phyloP scores from a whole-genome alignment of 2,329 filamentous ascomycete genomes.

The Alternaria brassicae region DNA sequence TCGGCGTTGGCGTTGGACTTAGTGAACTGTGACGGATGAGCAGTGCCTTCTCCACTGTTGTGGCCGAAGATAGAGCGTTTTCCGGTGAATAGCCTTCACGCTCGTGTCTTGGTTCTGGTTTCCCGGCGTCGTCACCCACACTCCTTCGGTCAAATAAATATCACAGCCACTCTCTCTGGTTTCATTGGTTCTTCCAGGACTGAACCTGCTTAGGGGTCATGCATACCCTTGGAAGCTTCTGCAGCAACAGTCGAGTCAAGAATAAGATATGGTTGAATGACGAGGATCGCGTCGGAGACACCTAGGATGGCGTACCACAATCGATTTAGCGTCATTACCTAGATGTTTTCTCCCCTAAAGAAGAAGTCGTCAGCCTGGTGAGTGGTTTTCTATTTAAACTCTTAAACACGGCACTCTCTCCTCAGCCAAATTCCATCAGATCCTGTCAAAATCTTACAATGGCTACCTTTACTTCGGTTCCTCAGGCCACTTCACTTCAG shows the following conservation, averaged over 20 bases:
- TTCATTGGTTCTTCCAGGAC: constrained; percentile 4
- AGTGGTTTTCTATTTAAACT: constrained; percentile 10
- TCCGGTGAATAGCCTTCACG: constrained; percentile 9
- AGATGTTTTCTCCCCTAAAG: neutral
- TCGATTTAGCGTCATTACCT: constrained; percentile 5
- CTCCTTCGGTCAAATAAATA: constrained; percentile 10
- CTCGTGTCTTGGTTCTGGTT: constrained; percentile 4
- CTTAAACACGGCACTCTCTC: neutral
- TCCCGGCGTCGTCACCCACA: constrained; percentile 1
- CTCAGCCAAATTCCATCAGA: constrained; percentile 6
- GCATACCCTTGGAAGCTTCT: neutral
- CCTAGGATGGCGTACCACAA: neutral
- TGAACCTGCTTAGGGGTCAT: constrained; percentile 2
- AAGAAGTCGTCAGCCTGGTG: neutral
- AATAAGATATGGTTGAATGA: neutral
- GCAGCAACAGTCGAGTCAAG: neutral
- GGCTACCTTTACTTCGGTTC: constrained; percentile 8
- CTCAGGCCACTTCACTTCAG: neutral
- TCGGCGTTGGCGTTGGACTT: neutral
- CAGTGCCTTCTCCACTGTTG: constrained; percentile 4
- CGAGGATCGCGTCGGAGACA: neutral
- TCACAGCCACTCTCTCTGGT: constrained; percentile 6
- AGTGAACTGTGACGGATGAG: neutral
- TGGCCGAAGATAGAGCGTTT: constrained; percentile 6
- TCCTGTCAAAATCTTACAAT: constrained; percentile 1